Base-by-base conservation (phyloP, 805 yeast genomes). In the Brettanomyces naardenensis region DNA sequence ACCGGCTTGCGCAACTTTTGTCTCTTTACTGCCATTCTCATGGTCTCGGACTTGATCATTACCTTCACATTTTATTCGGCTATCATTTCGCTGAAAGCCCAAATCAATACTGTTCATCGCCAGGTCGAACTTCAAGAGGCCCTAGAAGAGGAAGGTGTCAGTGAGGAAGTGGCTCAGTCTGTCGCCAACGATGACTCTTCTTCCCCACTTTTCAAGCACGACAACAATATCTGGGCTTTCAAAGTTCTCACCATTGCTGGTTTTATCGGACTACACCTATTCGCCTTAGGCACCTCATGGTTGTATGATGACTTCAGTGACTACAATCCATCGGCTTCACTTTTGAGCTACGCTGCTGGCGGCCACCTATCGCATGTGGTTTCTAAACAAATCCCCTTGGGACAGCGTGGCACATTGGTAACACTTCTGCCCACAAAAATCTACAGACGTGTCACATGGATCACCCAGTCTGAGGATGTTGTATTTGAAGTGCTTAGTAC, bases 71-170 rank as follows among this genome's bases (percentile, higher is more conserved):
- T 88, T 58, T 89, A 72, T 58, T 68, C 94, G 11, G 88, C 95
- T 3, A 74, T 86, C 38, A 71, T 90, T 47, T 78, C 95, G 3
- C 70, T 90, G 58, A 90, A 90, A 62, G 78, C 90, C 33, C 96
- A 92, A 60, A 86, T 90, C 58, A 78, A 77, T 56, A 69, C 84
- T 43, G 92, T 92, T 39, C 86, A 89, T 60, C 77, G 86, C 46
- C 82, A 87, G 33, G 78, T 85, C 42, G 75, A 77, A 39, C 73
- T 88, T 54, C 79, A 81, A 54, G 78, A 75, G 44, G 87, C 85
- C 21, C 68, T 90, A 45, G 92, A 89, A 64, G 98, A 90, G 57
- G 98, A 90, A 53, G 97, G 98, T 19, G 74, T 90, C 25, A 71
- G 83, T 31, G 75, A 77, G 28, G 58, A 66, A 33, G 82, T 83